A percentile compares a stretch with the other conserved stretches of the same genome.
Conservation (phyloP, 2,329 filamentous ascomycete species). For the Ceratocystis huliohia region DNA sequence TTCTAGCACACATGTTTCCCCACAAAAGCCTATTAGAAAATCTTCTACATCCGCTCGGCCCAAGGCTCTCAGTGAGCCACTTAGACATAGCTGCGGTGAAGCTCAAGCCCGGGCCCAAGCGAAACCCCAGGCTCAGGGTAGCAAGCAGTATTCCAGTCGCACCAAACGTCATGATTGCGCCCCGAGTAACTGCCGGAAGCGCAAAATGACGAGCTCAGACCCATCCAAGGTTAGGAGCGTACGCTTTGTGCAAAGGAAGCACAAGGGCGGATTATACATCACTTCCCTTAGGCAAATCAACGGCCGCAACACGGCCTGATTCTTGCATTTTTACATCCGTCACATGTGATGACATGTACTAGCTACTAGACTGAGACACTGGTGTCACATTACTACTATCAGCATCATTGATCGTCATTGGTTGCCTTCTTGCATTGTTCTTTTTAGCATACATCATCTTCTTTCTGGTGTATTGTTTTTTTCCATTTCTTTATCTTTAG, state of each 20-base stretch:
- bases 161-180: not conserved
- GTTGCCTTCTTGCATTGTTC: not conserved
- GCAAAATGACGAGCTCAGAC: not conserved
- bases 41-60: not conserved
- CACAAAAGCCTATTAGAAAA: not conserved
- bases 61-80: not conserved
- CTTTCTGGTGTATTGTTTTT: not conserved
- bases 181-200: not conserved
- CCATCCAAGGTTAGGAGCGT: slow-evolving; percentile 13
- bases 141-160: not conserved
- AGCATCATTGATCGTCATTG: not conserved
- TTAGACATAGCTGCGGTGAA: not conserved
- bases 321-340: not conserved
- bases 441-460: not conserved
- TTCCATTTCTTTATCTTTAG: not conserved
- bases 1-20: not conserved
- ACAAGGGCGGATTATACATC: not conserved
- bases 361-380: not conserved
- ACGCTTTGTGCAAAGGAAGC: slow-evolving; percentile 12
- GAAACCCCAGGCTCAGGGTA: not conserved
- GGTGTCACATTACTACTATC: not conserved
- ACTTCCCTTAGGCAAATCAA: slow-evolving; percentile 2
- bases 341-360: not conserved
- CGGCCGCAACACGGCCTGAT: not conserved
- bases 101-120: no score